These are phyloP conservation scores for Aspergillus sp. DNA, from an alignment of 2,329 filamentous ascomycete species.

Conservation along the genomic window DNA sequence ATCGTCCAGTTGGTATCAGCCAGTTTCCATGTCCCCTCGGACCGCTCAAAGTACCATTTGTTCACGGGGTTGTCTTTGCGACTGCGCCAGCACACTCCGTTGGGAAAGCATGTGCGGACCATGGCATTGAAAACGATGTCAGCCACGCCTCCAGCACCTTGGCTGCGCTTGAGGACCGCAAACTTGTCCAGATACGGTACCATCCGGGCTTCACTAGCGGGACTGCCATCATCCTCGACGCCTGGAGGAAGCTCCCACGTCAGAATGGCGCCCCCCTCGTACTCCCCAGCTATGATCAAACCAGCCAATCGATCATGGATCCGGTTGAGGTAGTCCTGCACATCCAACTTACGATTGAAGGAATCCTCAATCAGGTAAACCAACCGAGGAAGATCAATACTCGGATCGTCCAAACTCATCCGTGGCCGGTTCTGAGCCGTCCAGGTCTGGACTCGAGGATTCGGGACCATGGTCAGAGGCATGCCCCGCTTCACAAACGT, in stretches of 20 bases:
- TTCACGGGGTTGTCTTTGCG: conserved; percentile 92
- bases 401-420: conserved; percentile 72
- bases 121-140: conserved; percentile 97
- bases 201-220: conserved; percentile 58
- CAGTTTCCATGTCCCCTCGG: conserved; percentile 78
- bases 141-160: conserved; percentile 88
- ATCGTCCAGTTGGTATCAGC: conserved; percentile 87
- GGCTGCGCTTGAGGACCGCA: conserved; percentile 81
- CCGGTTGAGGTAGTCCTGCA: conserved; percentile 77
- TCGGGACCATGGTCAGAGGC: conserved; percentile 79
- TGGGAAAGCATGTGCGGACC: conserved; percentile 83
- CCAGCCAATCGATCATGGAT: conserved; percentile 80
- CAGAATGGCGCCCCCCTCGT: conserved; percentile 90
- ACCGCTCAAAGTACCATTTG: conserved; percentile 98
- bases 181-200: conserved; percentile 98
- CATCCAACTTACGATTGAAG: conserved; percentile 80
- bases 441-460: conserved; percentile 68
- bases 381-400: conserved; percentile 78
- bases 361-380: conserved; percentile 90
- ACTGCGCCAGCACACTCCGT: conserved; percentile 89
- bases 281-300: conserved; percentile 91
- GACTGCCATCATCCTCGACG: conserved; percentile 53
- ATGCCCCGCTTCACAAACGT: conserved; percentile 91
- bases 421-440: conserved; percentile 60
- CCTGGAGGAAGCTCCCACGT: conserved; percentile 84